Evolutionary conservation across 129 eudicot genomes (phyloP).

Genomic region (Escallonia herrerae): DNA sequence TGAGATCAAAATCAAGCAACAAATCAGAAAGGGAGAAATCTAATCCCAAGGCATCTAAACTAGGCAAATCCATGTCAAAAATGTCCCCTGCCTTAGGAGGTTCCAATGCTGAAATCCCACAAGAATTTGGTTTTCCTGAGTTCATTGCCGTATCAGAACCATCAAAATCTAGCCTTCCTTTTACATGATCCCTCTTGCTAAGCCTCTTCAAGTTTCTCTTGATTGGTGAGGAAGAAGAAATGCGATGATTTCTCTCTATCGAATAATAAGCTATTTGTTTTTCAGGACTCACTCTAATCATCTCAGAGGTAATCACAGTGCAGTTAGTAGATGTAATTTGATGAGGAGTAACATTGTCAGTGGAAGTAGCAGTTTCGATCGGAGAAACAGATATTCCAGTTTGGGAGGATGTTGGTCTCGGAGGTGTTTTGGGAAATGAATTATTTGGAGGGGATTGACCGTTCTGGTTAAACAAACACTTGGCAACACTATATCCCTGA

Average conservation of each 20-base stretch:
- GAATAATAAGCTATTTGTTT: constrained; percentile 64
- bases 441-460: constrained; percentile 33
- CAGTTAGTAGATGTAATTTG: constrained; percentile 58
- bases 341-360: constrained; percentile 37
- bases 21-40: constrained; percentile 33
- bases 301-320: constrained; percentile 72
- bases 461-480: no score
- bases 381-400: constrained; percentile 58
- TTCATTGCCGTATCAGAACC: constrained; percentile 31
- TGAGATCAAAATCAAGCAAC: constrained; percentile 61
- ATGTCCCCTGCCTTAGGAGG: constrained; percentile 47
- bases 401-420: constrained; percentile 55
- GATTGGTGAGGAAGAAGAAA: constrained; percentile 58
- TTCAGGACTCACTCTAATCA: constrained; percentile 71
- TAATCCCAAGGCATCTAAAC: constrained; percentile 41
- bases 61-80: constrained; percentile 71
- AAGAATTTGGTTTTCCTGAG: constrained; percentile 28
- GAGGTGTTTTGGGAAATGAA: constrained; percentile 80
- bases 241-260: constrained; percentile 59
- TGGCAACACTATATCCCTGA: no score
- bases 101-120: constrained; percentile 40
- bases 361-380: constrained; percentile 34
- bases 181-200: constrained; percentile 60
- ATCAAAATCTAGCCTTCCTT: constrained; percentile 81
- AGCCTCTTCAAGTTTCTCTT: constrained; percentile 43